Conservation (phyloP, 1,139 yeast species). For the Chernovozyma aurita region DNA sequence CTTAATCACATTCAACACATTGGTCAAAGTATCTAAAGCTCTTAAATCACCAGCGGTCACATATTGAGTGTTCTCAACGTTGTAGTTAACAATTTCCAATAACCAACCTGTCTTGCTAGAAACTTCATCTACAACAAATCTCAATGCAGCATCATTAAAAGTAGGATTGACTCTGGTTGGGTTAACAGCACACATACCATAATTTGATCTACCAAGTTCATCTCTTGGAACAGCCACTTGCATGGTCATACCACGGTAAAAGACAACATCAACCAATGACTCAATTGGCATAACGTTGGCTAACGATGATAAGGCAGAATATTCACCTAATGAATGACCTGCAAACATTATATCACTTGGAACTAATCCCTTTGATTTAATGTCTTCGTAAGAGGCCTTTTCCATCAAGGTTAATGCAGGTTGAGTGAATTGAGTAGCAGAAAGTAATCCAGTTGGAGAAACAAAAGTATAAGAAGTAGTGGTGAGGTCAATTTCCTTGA, state of each 20-base stretch:
- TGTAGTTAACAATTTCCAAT: slow-evolving; percentile 95
- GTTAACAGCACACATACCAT: slow-evolving; percentile 98
- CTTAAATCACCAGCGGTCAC: slow-evolving; percentile 98
- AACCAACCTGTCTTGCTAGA: slow-evolving; percentile 84
- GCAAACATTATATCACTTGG: slow-evolving; percentile 94
- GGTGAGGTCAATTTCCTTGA: slow-evolving; percentile 80
- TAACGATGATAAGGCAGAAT: slow-evolving; percentile 92
- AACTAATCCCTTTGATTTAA: slow-evolving; percentile 91
- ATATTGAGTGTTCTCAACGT: slow-evolving; percentile 96
- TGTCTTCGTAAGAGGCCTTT: slow-evolving; percentile 97
- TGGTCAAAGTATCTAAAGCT: slow-evolving; percentile 87
- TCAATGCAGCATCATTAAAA: slow-evolving; percentile 87
- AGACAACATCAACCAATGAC: slow-evolving; percentile 94
- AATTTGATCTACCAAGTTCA: slow-evolving; percentile 89
- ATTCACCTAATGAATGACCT: slow-evolving; percentile 99
- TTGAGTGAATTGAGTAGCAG: slow-evolving; percentile 98
- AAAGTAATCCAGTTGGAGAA: slow-evolving; percentile 90
- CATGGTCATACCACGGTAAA: slow-evolving; percentile 99
- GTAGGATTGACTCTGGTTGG: slow-evolving; percentile 90
- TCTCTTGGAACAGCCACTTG: slow-evolving; percentile 99
- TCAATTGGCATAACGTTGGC: slow-evolving; percentile 99
- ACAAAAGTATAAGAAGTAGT: slow-evolving; percentile 84
- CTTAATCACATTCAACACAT: slow-evolving; percentile 89
- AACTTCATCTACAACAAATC: slow-evolving; percentile 91
- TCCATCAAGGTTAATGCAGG: slow-evolving; percentile 99